A percentile compares a stretch with the other conserved stretches of the same genome.
Conservation (phyloP, 108 stramenopile species). For the Skeletonema costatum region DNA sequence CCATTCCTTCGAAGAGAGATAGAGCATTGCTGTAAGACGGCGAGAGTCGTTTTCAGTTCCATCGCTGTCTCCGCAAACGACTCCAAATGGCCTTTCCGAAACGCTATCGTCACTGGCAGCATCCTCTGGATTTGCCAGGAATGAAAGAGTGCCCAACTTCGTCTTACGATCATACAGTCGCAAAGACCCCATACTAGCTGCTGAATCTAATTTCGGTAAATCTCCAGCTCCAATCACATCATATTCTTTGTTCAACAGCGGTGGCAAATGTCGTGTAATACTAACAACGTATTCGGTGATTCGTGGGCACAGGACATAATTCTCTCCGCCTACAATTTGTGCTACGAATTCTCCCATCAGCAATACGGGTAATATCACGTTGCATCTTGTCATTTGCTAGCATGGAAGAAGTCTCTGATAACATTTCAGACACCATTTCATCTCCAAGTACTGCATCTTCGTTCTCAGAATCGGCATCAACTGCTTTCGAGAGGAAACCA, state of each 20-base stretch:
- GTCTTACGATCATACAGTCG: slow-evolving; percentile 45
- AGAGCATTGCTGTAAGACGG: slow-evolving; percentile 31
- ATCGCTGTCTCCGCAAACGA: slow-evolving; percentile 31
- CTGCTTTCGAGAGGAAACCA: slow-evolving; percentile 27
- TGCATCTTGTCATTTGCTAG: slow-evolving; percentile 38
- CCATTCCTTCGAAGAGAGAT: slow-evolving; percentile 40
- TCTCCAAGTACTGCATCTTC: slow-evolving; percentile 36
- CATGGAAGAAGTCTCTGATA: slow-evolving; percentile 25
- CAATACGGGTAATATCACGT: slow-evolving; percentile 30
- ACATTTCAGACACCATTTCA: slow-evolving; percentile 31
- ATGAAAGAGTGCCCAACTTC: slow-evolving; percentile 9
- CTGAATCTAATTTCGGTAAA: slow-evolving; percentile 10
- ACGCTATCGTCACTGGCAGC: neutral
- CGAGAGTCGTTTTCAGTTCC: slow-evolving; percentile 26
- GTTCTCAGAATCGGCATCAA: neutral
- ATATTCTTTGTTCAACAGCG: slow-evolving; percentile 32
- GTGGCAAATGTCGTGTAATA: slow-evolving; percentile 45
- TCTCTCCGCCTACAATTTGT: slow-evolving; percentile 39
- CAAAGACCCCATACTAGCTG: slow-evolving; percentile 41
- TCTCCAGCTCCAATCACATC: neutral
- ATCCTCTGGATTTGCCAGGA: slow-evolving; percentile 2
- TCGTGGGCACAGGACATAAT: slow-evolving; percentile 40
- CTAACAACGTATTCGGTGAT: slow-evolving; percentile 45
- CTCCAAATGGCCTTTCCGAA: slow-evolving; percentile 29
- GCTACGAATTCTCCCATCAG: slow-evolving; percentile 39